Base-by-base conservation (phyloP, 495 filamentous ascomycete species). In the Lepraria neglecta region DNA sequence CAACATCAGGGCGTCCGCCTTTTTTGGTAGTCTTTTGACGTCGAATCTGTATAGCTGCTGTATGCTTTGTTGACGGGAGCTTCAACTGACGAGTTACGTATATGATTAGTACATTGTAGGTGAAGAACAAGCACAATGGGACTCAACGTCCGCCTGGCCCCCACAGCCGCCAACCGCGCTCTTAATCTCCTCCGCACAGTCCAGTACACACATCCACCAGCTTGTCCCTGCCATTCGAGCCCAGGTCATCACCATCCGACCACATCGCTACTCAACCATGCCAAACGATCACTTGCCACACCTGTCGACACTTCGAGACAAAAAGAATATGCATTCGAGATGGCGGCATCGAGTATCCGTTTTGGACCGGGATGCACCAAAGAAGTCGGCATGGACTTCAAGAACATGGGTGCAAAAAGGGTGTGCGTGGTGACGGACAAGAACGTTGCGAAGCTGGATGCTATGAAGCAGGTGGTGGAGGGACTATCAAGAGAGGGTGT, bases 381-480 rank as follows among this genome's bases (percentile, higher is more conserved):
- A 71, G 94, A 98, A 74, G 91, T 97, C n/a, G 94, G 94, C 62
- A 98, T 98, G 94, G 94, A 98, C 73, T 86, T 98, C 67, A 82
- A 82, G 74, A 98, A 97, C 70, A 83, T 98, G 81, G 86, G 87
- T 17, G 82, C 86, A 3, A 89, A 89, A 75, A 84, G 84, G 35
- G 92, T 98, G 42, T 88, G 89, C 69, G 85, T 98, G 27, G 91
- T 98, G 21, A 97, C 94, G 52, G 94, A 98, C 70, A 70, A 72
- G 51, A 95, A 81, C 42, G 89, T 98, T 10, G 73, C 78, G 65
- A 83, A 87, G 68, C 76, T 98, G 59, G 80, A 88, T 71, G 91
- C 91, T 21, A 92, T 97, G 86, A 84, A 84, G 69, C 86, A 89
- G 71, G 91, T 88, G 21, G 74, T 87, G 4, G 88, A 95, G 70